Evolutionary conservation across 179 eudicot species (phyloP).

Genomic region (Camellia oleifera): DNA sequence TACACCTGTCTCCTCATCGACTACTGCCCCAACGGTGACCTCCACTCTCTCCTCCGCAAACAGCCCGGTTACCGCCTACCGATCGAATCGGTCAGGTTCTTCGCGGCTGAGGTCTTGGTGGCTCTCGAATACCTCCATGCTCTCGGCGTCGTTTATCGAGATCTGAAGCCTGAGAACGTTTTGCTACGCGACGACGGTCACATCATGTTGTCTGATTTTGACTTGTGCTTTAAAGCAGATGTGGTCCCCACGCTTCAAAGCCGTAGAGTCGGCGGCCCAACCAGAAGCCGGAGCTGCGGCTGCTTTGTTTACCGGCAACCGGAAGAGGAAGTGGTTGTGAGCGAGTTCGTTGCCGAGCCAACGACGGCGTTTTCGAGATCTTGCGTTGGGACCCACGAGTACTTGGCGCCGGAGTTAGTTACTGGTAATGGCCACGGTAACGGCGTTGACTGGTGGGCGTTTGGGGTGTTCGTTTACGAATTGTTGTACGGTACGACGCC

Average conservation of each 20-base stretch:
- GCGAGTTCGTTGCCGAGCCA: slow-evolving; percentile 76
- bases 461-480: slow-evolving; percentile 80
- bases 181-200: slow-evolving; percentile 71
- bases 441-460: slow-evolving; percentile 99
- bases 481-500: slow-evolving; percentile 74
- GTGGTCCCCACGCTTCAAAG: slow-evolving; percentile 41
- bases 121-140: slow-evolving; percentile 81
- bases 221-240: slow-evolving; percentile 65
- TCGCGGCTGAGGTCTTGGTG: slow-evolving; percentile 65
- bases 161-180: slow-evolving; percentile 82
- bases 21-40: slow-evolving; percentile 80
- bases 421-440: slow-evolving; percentile 80
- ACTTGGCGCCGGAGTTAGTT: slow-evolving; percentile 81
- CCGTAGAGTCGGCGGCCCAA: background rate
- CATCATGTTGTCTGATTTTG: slow-evolving; percentile 84
- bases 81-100: slow-evolving; percentile 60
- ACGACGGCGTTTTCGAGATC: slow-evolving; percentile 68
- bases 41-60: slow-evolving; percentile 60
- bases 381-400: slow-evolving; percentile 96
- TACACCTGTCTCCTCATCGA: slow-evolving; percentile 86
- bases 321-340: slow-evolving; percentile 19
- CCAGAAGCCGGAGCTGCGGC: background rate
- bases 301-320: slow-evolving; percentile 21
- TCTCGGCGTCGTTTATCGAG: slow-evolving; percentile 73
- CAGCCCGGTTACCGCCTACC: slow-evolving; percentile 66